A percentile compares a stretch with the other conserved stretches of the same genome.
Evolutionary conservation across 129 eudicot genomes (phyloP).

Genomic region (Helianthus annuus): DNA sequence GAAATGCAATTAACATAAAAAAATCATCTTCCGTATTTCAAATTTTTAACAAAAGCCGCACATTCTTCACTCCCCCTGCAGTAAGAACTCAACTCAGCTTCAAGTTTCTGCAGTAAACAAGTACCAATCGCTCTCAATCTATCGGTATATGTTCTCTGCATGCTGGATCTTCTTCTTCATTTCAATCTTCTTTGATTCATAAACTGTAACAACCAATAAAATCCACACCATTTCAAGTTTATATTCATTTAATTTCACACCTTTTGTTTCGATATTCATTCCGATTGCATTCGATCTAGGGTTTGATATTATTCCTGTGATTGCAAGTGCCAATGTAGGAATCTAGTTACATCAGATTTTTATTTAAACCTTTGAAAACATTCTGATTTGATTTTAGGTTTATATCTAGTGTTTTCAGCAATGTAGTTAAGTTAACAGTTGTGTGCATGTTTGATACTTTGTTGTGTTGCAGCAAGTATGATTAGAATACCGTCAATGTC

Average conservation of each 20-base stretch:
- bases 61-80: neutral
- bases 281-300: conserved; percentile 11
- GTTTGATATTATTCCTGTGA: neutral
- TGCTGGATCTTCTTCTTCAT: conserved; percentile 1
- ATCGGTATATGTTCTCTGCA: neutral
- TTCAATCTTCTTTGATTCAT: neutral
- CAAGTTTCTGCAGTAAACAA: neutral
- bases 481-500: conserved; percentile 16
- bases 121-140: neutral
- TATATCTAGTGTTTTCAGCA: neutral
- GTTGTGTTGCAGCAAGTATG: conserved; percentile 26
- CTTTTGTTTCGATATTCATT: neutral
- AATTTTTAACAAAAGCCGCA: conserved; percentile 13
- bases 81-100: neutral
- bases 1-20: conserved; percentile 10
- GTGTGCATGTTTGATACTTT: neutral
- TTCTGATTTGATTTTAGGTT: neutral
- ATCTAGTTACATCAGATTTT: too few relatives aligned
- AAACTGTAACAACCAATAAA: neutral
- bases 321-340: too few relatives aligned
- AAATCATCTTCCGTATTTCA: neutral
- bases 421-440: too few relatives aligned
- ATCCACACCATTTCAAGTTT: conserved; percentile 11
- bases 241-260: neutral
- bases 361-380: neutral